Base-by-base conservation (phyloP, 176 grass and related monocot species). In the Oryza longistaminata region DNA sequence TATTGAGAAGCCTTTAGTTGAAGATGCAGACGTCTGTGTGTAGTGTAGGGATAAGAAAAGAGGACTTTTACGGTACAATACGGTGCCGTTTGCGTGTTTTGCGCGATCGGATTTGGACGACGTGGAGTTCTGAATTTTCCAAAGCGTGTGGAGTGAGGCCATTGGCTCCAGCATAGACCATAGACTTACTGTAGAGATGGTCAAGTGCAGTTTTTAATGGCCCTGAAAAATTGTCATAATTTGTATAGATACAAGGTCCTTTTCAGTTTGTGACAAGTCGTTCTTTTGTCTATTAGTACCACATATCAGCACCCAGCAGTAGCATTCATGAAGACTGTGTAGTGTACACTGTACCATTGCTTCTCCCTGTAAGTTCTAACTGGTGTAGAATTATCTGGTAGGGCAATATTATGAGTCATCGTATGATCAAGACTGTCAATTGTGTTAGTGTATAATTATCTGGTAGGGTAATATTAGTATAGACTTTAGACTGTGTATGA, bases 61-160 rank as follows among this genome's bases (percentile, higher is more conserved):
- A 27, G 27, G 27, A 27, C 27, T 27, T 27, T 27, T 27, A 27
- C 27, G 27, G 27, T 27, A 27, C 27, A 27, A 27, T 27, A 27
- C 27, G 27, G 16, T 33, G 22, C 5, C 6, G 10, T 55, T 87
- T 55, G 40, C 85, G 77, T 62, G 77, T 81, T 33, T 71, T 75
- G 4, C 44, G 43, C 31, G 13, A 55, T 29, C 0, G 16, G 37
- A 71, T 78, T 43, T 82, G n/a, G 67, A 72, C 71, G 67, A 72
- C 71, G 25, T 7, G 37, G 4, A 21, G 34, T 62, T 44, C 9
- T 60, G n/a, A 53, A 34, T 33, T 50, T 55, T 19, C 14, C 16
- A 33, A 53, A 39, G 13, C 33, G n/a, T 61, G 31, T 70, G 68
- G 68, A 26, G 14, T 33, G 16, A 11, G 7, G 17, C 8, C 34